Evolutionary conservation across 495 filamentous ascomycete species (phyloP), one percentile per base, ranked within the genome.

Genomic region (Cercophora sp.): DNA sequence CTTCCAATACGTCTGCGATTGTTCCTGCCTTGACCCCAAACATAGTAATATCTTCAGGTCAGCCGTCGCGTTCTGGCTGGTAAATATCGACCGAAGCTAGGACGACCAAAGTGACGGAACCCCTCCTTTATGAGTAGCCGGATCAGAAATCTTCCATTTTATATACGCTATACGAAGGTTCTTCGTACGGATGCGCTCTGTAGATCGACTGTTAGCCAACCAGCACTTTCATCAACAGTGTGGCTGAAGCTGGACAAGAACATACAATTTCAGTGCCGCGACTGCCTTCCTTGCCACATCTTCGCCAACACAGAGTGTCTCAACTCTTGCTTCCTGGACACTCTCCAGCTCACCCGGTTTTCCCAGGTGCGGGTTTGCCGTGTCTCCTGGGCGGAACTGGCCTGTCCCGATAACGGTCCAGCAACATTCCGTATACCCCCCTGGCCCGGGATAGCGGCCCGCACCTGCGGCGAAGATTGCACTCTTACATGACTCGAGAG

Each of bases 161-260:
- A 66, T 80, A 85, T 22, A 90, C 86, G 55, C 85, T 78, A 74
- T 91, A 91, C 2, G 82, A 78, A 13, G 81, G 79, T 62, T 86
- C 84, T 61, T 91, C 88, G 61, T 91, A 91, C 27, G 87, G 88
- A 79, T 91, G 87, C 22, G 82, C 78, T 57, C 82, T 83, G 55
- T 32, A 6, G 29, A 32, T 13, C n/a, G n/a, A 32, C 13, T 32
- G 29, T 32, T 32, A 32, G 29, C 13, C 29, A 13, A 32, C 29
- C 8, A 32, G 6, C 29, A 6, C 29, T 13, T 32, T 13, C 29
- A 32, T 32, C 29, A 6, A 6, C 8, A 32, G 13, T 32, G 8
- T 13, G 8, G 8, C 13, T 35, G 2, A 32, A 32, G 29, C 29
- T 32, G 29, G 29, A 32, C 13, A 13, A 13, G 18, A 52, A 31